Conservation (phyloP, 78 protist species). For the Dictyostelium intermedium region DNA sequence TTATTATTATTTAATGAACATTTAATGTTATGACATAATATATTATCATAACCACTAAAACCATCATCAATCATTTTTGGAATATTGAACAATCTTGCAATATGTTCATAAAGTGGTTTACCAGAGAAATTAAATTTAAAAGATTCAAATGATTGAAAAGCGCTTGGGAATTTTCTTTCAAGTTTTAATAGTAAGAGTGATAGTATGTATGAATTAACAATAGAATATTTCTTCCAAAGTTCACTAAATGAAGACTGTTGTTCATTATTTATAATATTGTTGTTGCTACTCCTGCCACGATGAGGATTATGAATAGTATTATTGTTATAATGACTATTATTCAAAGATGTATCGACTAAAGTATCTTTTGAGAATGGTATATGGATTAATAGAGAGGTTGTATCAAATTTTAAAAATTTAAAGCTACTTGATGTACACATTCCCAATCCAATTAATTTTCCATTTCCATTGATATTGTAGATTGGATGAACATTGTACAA, state of each 20-base stretch:
- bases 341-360: not conserved
- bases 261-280: too few relatives aligned
- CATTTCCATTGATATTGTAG: not conserved
- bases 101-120: constrained; percentile 37
- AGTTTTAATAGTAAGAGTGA: not conserved
- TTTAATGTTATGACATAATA: not conserved
- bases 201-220: not conserved
- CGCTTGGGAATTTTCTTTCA: not conserved
- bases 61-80: not conserved
- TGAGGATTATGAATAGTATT: not conserved
- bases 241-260: not conserved
- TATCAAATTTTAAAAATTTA: constrained; percentile 17
- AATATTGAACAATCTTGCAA: constrained; percentile 19
- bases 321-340: not conserved
- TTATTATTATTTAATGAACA: not conserved
- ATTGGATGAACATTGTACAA: constrained; percentile 50
- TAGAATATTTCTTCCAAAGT: constrained; percentile 45
- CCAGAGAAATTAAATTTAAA: not conserved
- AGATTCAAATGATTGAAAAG: not conserved
- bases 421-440: constrained; percentile 30
- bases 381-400: not conserved
- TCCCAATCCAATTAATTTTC: constrained; percentile 15
- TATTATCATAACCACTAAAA: not conserved
- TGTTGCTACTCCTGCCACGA: too few relatives aligned
- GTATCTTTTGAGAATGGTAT: not conserved